phyloP scores from a whole-genome alignment of 345 rosid genomes.

The Abelmoschus esculentus region DNA sequence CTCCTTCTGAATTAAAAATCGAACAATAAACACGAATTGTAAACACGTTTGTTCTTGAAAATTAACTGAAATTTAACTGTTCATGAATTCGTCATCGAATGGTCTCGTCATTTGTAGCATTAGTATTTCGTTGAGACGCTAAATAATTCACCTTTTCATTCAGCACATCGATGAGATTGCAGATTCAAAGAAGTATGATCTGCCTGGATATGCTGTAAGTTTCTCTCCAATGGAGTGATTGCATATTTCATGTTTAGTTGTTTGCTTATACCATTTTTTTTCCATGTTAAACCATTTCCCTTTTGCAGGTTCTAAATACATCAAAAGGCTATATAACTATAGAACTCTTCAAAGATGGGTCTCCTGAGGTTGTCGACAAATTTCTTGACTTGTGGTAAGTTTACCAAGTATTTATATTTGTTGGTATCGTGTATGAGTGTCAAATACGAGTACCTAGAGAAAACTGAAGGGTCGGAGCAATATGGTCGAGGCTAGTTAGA shows the following conservation, averaged over 20 bases:
- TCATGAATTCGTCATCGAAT: background rate
- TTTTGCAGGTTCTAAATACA: conserved; percentile 44
- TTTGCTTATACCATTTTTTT: background rate
- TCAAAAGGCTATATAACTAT: conserved; percentile 56
- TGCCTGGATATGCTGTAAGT: conserved; percentile 62
- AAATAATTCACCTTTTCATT: conserved; percentile 5
- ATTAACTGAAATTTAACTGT: background rate
- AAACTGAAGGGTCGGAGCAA: too few species aligned
- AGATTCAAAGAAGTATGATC: conserved; percentile 46
- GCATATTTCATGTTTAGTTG: background rate
- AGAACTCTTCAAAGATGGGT: conserved; percentile 53
- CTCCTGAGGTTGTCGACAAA: conserved; percentile 53
- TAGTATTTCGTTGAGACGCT: background rate
- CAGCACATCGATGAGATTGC: conserved; percentile 23
- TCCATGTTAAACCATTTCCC: background rate
- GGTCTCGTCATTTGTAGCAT: background rate
- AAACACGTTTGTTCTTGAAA: background rate
- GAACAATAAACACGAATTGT: background rate
- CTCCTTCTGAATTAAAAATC: too few species aligned
- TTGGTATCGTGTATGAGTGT: background rate
- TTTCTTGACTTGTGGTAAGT: conserved; percentile 51
- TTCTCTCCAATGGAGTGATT: background rate
- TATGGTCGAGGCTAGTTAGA: too few species aligned
- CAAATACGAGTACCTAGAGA: background rate
- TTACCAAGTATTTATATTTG: background rate